Evolutionary conservation across 345 rosid genomes (phyloP).

Genomic region (thale cress (Arabidopsis thaliana)): DNA sequence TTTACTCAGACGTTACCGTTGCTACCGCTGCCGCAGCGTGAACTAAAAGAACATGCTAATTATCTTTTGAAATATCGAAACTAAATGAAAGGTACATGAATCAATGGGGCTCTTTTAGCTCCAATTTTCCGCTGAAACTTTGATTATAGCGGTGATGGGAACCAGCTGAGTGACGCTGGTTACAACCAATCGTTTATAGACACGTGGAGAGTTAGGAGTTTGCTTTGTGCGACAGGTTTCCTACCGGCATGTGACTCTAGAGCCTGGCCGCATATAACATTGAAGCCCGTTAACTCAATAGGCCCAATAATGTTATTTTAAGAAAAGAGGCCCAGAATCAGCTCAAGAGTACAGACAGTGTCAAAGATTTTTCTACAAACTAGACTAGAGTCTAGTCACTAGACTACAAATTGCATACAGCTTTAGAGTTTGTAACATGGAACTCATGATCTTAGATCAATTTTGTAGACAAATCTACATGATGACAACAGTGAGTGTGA

Average conservation of each 20-base stretch:
- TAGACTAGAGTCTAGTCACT: neutral
- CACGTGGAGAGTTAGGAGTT: constrained; percentile 7
- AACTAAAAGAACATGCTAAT: no score
- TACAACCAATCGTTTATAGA: neutral
- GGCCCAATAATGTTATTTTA: neutral
- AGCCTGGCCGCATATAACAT: neutral
- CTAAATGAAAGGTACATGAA: constrained; percentile 18
- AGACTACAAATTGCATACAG: neutral
- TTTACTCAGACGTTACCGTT: no score
- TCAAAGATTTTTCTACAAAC: neutral
- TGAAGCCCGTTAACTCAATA: neutral
- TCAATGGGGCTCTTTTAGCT: constrained; percentile 27
- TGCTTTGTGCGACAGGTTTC: constrained; percentile 14
- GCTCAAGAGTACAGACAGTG: neutral
- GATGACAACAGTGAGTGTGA: neutral
- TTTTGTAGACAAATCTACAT: neutral
- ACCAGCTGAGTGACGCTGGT: constrained; percentile 17
- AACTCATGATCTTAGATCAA: neutral
- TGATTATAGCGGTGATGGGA: constrained; percentile 29
- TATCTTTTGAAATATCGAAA: neutral
- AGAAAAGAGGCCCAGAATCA: neutral
- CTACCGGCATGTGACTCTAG: neutral
- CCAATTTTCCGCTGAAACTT: constrained; percentile 27
- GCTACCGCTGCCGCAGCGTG: no score
- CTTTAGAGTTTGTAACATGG: neutral